phyloP scores from a whole-genome alignment of 2,329 filamentous ascomycete species.

The Leptographium wingfieldii region DNA sequence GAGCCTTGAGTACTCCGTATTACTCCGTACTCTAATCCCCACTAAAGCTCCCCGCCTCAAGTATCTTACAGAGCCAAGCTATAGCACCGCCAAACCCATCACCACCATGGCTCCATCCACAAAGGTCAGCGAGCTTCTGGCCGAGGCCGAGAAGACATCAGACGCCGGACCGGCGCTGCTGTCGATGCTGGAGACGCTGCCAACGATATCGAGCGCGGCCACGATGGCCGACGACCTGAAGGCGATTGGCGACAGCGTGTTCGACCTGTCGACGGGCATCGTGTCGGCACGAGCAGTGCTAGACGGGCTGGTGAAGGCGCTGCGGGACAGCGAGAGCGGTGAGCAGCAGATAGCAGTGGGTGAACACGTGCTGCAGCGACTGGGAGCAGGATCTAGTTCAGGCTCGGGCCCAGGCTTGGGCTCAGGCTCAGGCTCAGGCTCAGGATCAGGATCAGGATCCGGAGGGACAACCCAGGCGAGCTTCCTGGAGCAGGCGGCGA shows the following conservation, averaged over 20 bases:
- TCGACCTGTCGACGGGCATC: conserved; percentile 15
- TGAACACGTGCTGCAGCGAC: conserved; percentile 54
- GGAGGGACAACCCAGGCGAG: conserved; percentile 40
- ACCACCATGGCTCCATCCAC: background rate
- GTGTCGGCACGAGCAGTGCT: conserved; percentile 18
- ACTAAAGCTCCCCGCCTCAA: background rate
- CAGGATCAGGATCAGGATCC: conserved; percentile 18
- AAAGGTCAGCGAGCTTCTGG: conserved; percentile 13
- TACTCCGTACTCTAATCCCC: background rate
- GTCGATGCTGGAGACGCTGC: conserved; percentile 14
- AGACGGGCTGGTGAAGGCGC: conserved; percentile 25
- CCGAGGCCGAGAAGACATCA: conserved; percentile 3
- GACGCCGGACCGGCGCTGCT: conserved; percentile 12
- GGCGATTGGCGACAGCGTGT: conserved; percentile 13
- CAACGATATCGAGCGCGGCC: conserved; percentile 12
- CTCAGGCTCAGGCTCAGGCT: conserved; percentile 18
- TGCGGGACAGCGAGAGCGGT: conserved; percentile 46
- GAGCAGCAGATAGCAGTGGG: conserved; percentile 66
- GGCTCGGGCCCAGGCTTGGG: no score
- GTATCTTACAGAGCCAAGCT: no score
- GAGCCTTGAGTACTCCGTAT: no score
- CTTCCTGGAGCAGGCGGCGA: conserved; percentile 74
- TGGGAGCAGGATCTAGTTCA: conserved; percentile 31
- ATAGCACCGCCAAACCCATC: background rate
- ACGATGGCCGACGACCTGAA: conserved; percentile 14